Base-by-base conservation (phyloP, 495 filamentous ascomycete genomes). In the Talaromyces adpressus region DNA sequence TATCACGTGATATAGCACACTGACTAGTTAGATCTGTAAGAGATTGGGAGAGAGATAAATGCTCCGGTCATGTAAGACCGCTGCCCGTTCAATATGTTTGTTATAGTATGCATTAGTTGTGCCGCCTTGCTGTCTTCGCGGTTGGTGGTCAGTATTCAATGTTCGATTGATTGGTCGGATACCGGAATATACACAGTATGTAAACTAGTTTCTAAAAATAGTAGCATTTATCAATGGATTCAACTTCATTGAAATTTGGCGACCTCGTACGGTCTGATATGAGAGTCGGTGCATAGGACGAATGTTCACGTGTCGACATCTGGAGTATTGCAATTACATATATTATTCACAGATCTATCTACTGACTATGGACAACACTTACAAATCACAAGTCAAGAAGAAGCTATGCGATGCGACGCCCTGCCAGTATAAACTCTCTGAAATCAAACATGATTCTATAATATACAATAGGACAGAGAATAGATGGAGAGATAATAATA, bases 381-480 rank as follows among this genome's bases (percentile, higher is more conserved):
- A 49, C n/a, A 41, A 53, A 51, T 27, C 8, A 53, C 18, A 25
- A 25, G 18, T 53, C 51, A 52, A 52, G 22, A 22, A 53, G 49
- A 9, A 53, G 18, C 18, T 25, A 53, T 53, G 49, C 49, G 23
- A 22, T 53, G 49, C 52, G 27, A 22, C 23, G 52, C 52, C 52
- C 29, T 56, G 52, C 22, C 12, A 56, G 23, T 56, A 25, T 56
- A 56, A 53, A n/a, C 11, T 56, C 52, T 56, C 52, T 56, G 52
- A 22, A 58, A 18, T 18, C 56, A 58, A 58, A 58, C 30, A 58
- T 34, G 56, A 58, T 57, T 57, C 56, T 58, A 62, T 58, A 58
- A 64, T 66, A 64, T 70, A 68, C 57, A 67, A 62, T 66, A 61
- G 64, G 67, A 67, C n/a, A 66, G 63, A 62, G 54, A 61, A 61